Evolutionary conservation across 768 basidiomycete species (phyloP), one percentile per base, ranked within the genome.

Genomic region (Suillus subalutaceus): DNA sequence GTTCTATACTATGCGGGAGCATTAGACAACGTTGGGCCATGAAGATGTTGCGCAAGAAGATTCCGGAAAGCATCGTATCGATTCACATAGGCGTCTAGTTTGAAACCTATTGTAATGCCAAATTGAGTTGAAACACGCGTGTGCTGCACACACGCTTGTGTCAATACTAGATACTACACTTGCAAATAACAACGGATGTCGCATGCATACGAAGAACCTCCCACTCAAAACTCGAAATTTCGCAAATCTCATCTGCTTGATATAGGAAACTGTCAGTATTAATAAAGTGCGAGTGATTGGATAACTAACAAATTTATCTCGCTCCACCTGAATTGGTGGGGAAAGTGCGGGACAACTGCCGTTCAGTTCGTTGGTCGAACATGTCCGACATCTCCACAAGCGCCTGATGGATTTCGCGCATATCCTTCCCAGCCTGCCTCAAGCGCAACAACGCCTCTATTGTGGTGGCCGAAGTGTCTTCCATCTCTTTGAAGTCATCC

Each of bases 371-470:
- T 43, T 43, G 40, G 5, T 60, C 26, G 18, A 60, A 43, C 10
- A 60, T 43, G 10, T 60, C 59, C 10, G 18, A 41, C 50, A 71
- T 18, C 84, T 84, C 75, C 78, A 75, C 69, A 78, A 79, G 48
- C 82, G 81, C 4, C 61, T 73, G 18, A 61, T 80, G 38, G 5
- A 52, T 66, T 68, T 16, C 38, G 23, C 10, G 48, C 35, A 46
- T 26, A 32, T 64, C 35, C 37, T 37, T 37, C 23, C 57, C 30
- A 10, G 18, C 40, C 15, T 65, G 43, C 37, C 16, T 26, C 16
- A 66, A 41, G 41, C 53, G 32, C n/a, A 5, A 30, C 10, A 60
- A 20, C 6, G 26, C 26, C 59, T 60, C 41, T 2, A 30, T 18
- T 32, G 59, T 43, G 18, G 30, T 6, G 18, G 8, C 40, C 5